Conservation (phyloP, 257 asterid genomes). For the Fraxinus anomala region DNA sequence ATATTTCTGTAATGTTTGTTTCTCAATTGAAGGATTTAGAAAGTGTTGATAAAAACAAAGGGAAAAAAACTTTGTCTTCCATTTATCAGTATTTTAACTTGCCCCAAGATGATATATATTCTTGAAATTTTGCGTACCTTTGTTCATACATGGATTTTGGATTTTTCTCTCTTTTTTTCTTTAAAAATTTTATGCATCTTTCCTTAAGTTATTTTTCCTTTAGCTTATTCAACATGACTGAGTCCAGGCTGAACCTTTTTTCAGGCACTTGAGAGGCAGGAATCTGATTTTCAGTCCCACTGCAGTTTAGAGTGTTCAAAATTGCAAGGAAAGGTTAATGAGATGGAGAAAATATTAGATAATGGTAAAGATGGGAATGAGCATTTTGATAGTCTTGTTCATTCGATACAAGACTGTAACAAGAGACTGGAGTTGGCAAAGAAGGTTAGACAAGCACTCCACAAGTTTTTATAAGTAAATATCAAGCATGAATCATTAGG, state of each 20-base stretch:
- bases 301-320: constrained; percentile 39
- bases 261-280: constrained; percentile 64
- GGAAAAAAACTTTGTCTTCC: not conserved
- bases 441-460: constrained; percentile 44
- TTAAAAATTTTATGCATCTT: not conserved
- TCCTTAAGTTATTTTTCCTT: constrained; percentile 9
- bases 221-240: constrained; percentile 21
- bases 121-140: not conserved
- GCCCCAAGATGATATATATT: constrained; percentile 1
- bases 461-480: constrained; percentile 10
- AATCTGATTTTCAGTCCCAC: constrained; percentile 42
- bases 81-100: not conserved
- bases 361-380: constrained; percentile 28
- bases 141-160: not conserved
- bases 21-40: not conserved
- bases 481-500: not conserved
- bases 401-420: constrained; percentile 36
- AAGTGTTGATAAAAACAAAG: not conserved
- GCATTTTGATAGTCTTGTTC: constrained; percentile 35
- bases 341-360: constrained; percentile 50
- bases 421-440: constrained; percentile 51
- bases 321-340: constrained; percentile 58
- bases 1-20: not conserved
- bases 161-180: not conserved
- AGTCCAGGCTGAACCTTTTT: constrained; percentile 25